Evolutionary conservation across 2,329 filamentous ascomycete species (phyloP), one percentile per base, ranked within the genome.

Genomic region (Fusarium incarnatum): DNA sequence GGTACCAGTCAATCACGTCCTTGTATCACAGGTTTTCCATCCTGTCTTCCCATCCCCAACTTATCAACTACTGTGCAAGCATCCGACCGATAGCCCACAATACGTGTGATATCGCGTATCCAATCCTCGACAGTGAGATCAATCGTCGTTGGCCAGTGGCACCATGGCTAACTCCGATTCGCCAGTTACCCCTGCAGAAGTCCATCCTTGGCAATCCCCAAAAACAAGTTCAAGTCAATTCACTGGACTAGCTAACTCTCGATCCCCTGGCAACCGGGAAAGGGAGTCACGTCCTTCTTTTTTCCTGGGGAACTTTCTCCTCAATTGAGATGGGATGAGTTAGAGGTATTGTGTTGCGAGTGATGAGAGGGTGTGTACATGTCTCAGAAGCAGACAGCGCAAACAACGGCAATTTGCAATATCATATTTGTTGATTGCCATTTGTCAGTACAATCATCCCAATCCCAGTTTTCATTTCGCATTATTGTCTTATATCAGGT

Each of bases 71-170:
- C 22, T 37, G 34, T 37, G 34, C 34, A 52, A 40, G 23, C 54
- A 64, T 50, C 42, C 52, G 30, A 37, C 27, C 22, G 25, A 28
- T 54, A 61, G 52, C 32, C 37, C 42, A 58, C 56, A 71, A 56
- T 55, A 71, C 46, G 63, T 62, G 68, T 63, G 67, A 65, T 68
- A 68, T 68, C 27, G 49, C 27, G 54, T 57, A 32, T 59, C 64
- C 64, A 68, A 64, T 68, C 65, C 56, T 64, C 40, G 27, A 63
- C 50, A 57, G 66, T 69, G 73, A 74, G 60, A 70, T 75, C 70
- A 68, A 61, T 68, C 56, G 58, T 74, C 40, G 65, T 73, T 60
- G 70, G 63, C 59, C 59, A 61, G 65, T 60, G 64, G 56, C n/a
- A 37, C 48, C 16, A 58, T 32, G 45, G 34, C 53, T 52, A 22